phyloP scores from a whole-genome alignment of 148 eudicot species.

The Mesembryanthemum crystallinum region DNA sequence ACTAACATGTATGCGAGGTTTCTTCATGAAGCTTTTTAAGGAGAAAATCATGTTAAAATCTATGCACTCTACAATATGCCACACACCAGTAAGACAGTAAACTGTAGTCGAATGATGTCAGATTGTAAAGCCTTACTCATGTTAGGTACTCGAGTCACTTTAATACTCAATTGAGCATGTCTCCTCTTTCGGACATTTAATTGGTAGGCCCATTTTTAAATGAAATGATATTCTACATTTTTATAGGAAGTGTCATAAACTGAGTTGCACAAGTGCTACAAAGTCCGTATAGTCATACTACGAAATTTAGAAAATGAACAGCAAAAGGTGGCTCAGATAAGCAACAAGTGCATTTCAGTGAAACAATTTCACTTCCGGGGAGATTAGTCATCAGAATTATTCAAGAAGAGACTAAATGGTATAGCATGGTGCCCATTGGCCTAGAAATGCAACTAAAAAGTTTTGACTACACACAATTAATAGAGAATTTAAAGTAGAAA shows the following conservation, averaged over 20 bases:
- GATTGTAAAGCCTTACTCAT: too few relatives aligned
- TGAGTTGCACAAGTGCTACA: background rate
- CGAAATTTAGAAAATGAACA: background rate
- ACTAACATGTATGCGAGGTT: background rate
- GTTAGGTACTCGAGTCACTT: background rate
- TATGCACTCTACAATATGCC: background rate
- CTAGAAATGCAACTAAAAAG: background rate
- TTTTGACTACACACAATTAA: background rate
- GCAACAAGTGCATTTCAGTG: background rate
- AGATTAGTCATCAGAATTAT: background rate
- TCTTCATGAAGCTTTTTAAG: background rate
- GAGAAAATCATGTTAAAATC: background rate
- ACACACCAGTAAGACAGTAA: too few relatives aligned
- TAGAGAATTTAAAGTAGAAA: too few relatives aligned
- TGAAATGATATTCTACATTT: too few relatives aligned
- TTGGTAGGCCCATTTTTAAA: background rate
- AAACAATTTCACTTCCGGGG: background rate
- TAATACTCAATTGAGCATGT: background rate
- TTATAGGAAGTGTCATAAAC: background rate
- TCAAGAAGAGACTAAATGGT: background rate
- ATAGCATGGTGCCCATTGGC: background rate
- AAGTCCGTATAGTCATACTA: background rate
- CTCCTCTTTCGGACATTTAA: background rate
- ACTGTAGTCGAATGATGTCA: too few relatives aligned
- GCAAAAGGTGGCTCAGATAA: background rate